Evolutionary conservation across 345 rosid genomes (phyloP), one percentile per base, ranked within the genome.

Genomic region (Sonneratia caseolaris): DNA sequence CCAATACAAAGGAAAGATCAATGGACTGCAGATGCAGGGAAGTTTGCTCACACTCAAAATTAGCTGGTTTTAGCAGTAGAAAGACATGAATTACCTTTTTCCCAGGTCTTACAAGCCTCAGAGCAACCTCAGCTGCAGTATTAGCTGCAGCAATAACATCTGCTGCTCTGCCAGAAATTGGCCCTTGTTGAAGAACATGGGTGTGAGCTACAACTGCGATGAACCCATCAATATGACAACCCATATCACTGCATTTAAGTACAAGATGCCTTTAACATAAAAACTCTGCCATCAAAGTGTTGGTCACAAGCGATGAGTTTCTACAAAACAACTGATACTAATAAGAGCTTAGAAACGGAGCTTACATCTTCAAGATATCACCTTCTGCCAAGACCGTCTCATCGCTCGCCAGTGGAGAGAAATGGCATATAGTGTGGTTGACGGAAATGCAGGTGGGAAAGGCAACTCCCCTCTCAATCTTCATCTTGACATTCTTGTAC

Each of bases 51-150:
- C 43, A 40, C 43, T 40, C 43, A 40, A 40, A 40, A 40, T 40
- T 40, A 40, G 43, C 9, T 1, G 43, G 42, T 35, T 11, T 40
- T 14, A 7, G 47, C 32, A 51, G 37, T 37, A 73, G 2, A 36
- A 21, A 70, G 24, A 76, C 37, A 37, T 35, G 38, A 76, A 47
- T 47, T 82, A 96, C 99, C 88, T 89, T 96, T 82, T 88, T 92
- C 37, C 96, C 99, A 0, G 99, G 99, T 77, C 93, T 89, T 6
- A 96, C 97, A 56, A 96, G 96, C 86, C 98, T 89, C 79, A 96
- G 78, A 72, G 98, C 99, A 83, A 92, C 99, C 83, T 96, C 98
- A 72, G 98, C 97, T 13, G 98, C 97, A 7, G 98, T 91, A 71
- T 91, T 91, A 0, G 95, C 97, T 1, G 99, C 99, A 37, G 93